These are phyloP conservation scores for Fusarium graminum DNA, from an alignment of 2,329 filamentous ascomycete species.

Conservation along the genomic window DNA sequence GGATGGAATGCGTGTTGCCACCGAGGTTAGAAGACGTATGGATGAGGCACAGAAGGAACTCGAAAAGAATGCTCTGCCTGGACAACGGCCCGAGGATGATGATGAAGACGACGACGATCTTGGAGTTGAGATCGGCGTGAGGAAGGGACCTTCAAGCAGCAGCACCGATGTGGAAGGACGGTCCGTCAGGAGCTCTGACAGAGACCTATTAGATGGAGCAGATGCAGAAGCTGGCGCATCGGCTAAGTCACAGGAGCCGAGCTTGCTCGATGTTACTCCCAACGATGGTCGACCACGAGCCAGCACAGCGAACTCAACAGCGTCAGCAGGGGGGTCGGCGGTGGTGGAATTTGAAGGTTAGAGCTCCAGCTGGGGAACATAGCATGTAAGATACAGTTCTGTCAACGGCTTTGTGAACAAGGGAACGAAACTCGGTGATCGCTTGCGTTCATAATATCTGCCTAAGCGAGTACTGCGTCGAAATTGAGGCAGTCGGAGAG, in stretches of 20 bases:
- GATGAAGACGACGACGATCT: conserved; percentile 74
- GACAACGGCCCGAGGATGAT: conserved; percentile 75
- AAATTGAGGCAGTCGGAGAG: conserved; percentile 20
- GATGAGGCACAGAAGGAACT: conserved; percentile 95
- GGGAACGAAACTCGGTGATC: conserved; percentile 27
- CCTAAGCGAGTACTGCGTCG: conserved; percentile 3
- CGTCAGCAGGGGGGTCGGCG: conserved; percentile 51
- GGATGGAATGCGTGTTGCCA: conserved; percentile 95
- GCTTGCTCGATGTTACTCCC: conserved; percentile 53
- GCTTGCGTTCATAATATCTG: conserved; percentile 28
- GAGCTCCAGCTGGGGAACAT: background rate
- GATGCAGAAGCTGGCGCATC: conserved; percentile 75
- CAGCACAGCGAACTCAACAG: conserved; percentile 49
- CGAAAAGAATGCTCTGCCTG: conserved; percentile 81
- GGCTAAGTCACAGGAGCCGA: conserved; percentile 51
- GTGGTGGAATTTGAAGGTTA: conserved; percentile 61
- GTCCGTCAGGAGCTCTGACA: conserved; percentile 74
- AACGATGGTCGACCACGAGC: conserved; percentile 46
- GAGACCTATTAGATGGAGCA: conserved; percentile 78
- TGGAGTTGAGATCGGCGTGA: conserved; percentile 59
- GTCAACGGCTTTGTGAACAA: conserved; percentile 36
- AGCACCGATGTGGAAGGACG: conserved; percentile 71
- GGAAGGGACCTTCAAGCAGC: conserved; percentile 52
- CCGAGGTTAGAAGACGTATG: conserved; percentile 91
- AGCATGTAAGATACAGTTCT: conserved; percentile 19